phyloP scores from a whole-genome alignment of 495 filamentous ascomycete genomes.

The Aspergillus nanangensis region DNA sequence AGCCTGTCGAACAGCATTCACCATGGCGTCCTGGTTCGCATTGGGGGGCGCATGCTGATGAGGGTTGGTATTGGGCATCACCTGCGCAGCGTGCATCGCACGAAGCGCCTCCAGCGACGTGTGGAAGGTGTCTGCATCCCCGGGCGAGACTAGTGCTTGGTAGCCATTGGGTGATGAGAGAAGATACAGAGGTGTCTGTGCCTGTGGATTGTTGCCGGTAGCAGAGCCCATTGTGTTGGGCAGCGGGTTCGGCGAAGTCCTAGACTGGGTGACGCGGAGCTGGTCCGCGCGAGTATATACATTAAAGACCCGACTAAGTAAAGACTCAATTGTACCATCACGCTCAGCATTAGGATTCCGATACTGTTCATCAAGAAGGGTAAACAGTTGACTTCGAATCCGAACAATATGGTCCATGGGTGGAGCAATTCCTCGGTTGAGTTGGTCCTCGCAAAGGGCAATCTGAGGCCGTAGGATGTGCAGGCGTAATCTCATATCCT shows the following conservation, averaged over 20 bases:
- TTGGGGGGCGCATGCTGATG: constrained; percentile 14
- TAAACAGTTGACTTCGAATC: constrained; percentile 28
- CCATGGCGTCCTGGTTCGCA: constrained; percentile 22
- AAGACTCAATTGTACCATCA: constrained; percentile 17
- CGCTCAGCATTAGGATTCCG: constrained; percentile 16
- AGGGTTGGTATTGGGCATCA: background rate
- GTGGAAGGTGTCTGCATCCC: constrained; percentile 38
- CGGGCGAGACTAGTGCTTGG: constrained; percentile 48
- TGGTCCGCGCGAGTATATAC: constrained; percentile 26
- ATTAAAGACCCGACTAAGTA: constrained; percentile 25
- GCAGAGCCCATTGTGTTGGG: too few species aligned
- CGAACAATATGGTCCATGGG: constrained; percentile 26
- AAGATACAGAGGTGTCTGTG: constrained; percentile 47
- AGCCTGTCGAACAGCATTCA: constrained; percentile 36
- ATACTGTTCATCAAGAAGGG: constrained; percentile 26
- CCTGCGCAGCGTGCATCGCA: constrained; percentile 1
- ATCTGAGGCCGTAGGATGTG: constrained; percentile 29
- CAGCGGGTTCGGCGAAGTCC: constrained; percentile 8
- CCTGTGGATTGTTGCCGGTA: background rate
- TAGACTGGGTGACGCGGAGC: constrained; percentile 16
- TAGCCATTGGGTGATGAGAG: constrained; percentile 58
- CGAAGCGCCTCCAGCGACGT: constrained; percentile 24
- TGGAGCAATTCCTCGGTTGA: constrained; percentile 28
- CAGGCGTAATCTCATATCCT: constrained; percentile 18
- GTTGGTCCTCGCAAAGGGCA: constrained; percentile 34